phyloP scores from a whole-genome alignment of 768 basidiomycete genomes.

The Boletus vermiculosoides region DNA sequence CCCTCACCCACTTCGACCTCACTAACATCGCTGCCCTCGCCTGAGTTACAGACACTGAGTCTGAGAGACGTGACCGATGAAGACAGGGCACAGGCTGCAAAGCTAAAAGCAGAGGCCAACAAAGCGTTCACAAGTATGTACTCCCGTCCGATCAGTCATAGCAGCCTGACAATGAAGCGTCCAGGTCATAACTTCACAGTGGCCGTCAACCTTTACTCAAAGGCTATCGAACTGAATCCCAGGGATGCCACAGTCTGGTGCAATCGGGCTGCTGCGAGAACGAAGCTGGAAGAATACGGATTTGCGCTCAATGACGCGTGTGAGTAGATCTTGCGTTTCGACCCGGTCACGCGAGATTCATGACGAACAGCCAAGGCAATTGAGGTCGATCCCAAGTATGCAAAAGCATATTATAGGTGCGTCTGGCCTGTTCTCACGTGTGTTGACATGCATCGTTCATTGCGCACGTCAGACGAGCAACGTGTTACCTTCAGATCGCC shows the following conservation, averaged over 20 bases:
- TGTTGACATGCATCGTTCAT: not conserved
- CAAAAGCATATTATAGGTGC: slow-evolving; percentile 85
- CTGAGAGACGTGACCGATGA: slow-evolving; percentile 65
- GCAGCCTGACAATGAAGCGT: slow-evolving; percentile 1
- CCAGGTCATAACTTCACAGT: slow-evolving; percentile 70
- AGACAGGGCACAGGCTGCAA: slow-evolving; percentile 63
- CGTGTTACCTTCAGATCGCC: slow-evolving; percentile 86
- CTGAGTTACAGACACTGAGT: slow-evolving; percentile 51
- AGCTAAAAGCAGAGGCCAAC: slow-evolving; percentile 85
- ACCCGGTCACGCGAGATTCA: slow-evolving; percentile 18
- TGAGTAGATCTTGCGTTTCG: slow-evolving; percentile 39
- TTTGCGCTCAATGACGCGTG: slow-evolving; percentile 88
- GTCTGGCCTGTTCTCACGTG: slow-evolving; percentile 14
- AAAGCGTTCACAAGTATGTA: slow-evolving; percentile 70
- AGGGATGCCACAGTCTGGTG: slow-evolving; percentile 89
- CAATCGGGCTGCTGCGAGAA: slow-evolving; percentile 89
- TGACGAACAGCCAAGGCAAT: slow-evolving; percentile 70
- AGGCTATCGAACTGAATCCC: slow-evolving; percentile 86
- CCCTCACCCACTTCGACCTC: slow-evolving; percentile 52
- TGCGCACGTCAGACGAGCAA: slow-evolving; percentile 62
- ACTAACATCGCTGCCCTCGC: slow-evolving; percentile 57
- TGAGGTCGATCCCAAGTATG: slow-evolving; percentile 82
- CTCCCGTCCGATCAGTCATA: not conserved
- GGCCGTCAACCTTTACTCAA: slow-evolving; percentile 77
- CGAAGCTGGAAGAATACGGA: slow-evolving; percentile 92